Percentiles rank a stretch among this genome's conserved stretches.
phyloP scores from a whole-genome alignment of 2,329 filamentous ascomycete species.

The Orbilia blumenaviensis region DNA sequence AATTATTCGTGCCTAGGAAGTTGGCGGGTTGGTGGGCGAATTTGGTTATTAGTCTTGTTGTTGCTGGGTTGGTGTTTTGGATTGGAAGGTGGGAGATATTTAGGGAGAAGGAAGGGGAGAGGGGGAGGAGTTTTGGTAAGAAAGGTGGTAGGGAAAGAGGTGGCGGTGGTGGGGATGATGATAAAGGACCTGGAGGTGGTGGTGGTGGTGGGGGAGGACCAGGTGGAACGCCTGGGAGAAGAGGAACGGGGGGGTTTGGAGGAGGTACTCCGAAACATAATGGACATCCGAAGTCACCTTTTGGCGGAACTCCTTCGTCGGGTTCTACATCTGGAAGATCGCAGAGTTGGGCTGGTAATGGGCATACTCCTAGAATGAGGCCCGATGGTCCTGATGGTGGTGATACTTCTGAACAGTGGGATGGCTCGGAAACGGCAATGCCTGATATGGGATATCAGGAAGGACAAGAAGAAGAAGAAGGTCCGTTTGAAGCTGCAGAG shows the following conservation, averaged over 20 bases:
- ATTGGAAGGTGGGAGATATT: conserved; percentile 32
- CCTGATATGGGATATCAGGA: conserved; percentile 15
- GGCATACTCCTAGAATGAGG: background rate
- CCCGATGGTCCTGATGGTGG: conserved; percentile 20
- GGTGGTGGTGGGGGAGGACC: background rate
- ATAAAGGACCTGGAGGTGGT: background rate
- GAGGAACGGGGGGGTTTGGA: background rate
- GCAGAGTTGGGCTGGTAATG: conserved; percentile 42
- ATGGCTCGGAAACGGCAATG: conserved; percentile 19
- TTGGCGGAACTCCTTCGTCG: conserved; percentile 23
- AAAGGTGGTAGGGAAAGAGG: conserved; percentile 5
- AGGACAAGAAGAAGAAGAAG: background rate
- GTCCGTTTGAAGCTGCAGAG: conserved; percentile 44
- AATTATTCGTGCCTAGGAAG: conserved; percentile 22
- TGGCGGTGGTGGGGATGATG: background rate
- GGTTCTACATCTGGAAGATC: conserved; percentile 28
- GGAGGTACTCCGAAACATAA: conserved; percentile 32
- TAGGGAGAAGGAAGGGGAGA: conserved; percentile 22
- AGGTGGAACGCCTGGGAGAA: background rate
- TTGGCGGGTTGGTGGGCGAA: conserved; percentile 43
- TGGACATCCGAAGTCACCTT: conserved; percentile 39
- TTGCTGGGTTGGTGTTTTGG: conserved; percentile 45
- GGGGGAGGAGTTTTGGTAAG: conserved; percentile 46
- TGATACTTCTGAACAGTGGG: conserved; percentile 13
- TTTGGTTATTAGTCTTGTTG: conserved; percentile 23